Percentiles rank a stretch among this genome's conserved stretches.
phyloP scores from a whole-genome alignment of 768 basidiomycete genomes.

The Suillus tomentosus region DNA sequence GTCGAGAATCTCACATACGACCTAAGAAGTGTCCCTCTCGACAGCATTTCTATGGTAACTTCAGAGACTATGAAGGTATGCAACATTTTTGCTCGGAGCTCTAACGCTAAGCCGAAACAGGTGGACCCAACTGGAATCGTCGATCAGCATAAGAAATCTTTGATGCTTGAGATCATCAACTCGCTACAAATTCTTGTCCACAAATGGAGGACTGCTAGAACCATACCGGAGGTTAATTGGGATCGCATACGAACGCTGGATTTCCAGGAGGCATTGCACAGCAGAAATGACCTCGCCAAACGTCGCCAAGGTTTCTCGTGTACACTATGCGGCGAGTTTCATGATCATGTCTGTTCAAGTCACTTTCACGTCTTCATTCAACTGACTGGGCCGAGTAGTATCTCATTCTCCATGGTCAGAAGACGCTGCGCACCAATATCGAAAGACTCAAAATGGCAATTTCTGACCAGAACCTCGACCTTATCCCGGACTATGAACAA shows the following conservation, averaged over 20 bases:
- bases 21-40: slow-evolving; percentile 60
- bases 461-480: slow-evolving; percentile 95
- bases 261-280: slow-evolving; percentile 81
- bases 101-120: slow-evolving; percentile 39
- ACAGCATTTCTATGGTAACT: slow-evolving; percentile 77
- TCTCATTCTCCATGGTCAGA: slow-evolving; percentile 69
- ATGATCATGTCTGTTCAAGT: slow-evolving; percentile 64
- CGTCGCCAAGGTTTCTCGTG: slow-evolving; percentile 51
- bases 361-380: slow-evolving; percentile 1
- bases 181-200: slow-evolving; percentile 50
- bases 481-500: slow-evolving; percentile 97
- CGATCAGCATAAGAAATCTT: slow-evolving; percentile 61
- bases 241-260: slow-evolving; percentile 78
- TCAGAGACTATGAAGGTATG: slow-evolving; percentile 69
- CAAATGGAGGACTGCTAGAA: slow-evolving; percentile 54
- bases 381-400: slow-evolving; percentile 55
- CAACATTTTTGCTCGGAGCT: slow-evolving; percentile 3
- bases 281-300: slow-evolving; percentile 52
- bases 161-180: slow-evolving; percentile 57
- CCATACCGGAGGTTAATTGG: slow-evolving; percentile 84
- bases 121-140: slow-evolving; percentile 71
- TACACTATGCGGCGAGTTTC: slow-evolving; percentile 64
- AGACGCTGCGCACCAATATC: slow-evolving; percentile 72
- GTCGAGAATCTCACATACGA: slow-evolving; percentile 66
- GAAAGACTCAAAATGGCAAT: slow-evolving; percentile 78